These are phyloP conservation scores for Heterobasidion annosum DNA, from an alignment of 1,284 basidiomycete genomes.

Conservation along the genomic window DNA sequence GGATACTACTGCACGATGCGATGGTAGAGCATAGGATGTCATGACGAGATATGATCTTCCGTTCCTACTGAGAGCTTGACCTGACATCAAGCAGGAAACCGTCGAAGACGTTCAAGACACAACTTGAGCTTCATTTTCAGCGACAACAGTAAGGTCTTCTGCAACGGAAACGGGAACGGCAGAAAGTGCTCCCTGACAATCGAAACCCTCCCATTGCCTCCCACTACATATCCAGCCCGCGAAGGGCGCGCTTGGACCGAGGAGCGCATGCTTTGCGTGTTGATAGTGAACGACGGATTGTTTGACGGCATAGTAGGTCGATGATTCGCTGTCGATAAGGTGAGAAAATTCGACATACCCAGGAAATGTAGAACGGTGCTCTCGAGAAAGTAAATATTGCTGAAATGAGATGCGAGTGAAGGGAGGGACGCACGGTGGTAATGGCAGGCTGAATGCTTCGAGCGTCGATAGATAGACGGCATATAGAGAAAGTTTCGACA, in stretches of 20 bases:
- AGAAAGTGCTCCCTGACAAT: slow-evolving; percentile 3
- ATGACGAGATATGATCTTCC: no score
- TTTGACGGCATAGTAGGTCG: slow-evolving; percentile 13
- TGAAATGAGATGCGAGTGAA: not conserved
- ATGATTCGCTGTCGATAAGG: not conserved
- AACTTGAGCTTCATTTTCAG: no score
- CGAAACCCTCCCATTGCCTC: slow-evolving; percentile 20
- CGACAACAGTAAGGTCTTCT: not conserved
- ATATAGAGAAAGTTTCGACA: slow-evolving; percentile 23
- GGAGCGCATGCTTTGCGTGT: slow-evolving; percentile 14
- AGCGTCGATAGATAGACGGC: slow-evolving; percentile 11
- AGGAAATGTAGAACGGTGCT: not conserved
- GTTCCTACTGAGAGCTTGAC: no score
- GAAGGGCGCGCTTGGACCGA: slow-evolving; percentile 18
- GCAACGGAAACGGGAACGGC: not conserved
- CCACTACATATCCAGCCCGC: slow-evolving; percentile 23
- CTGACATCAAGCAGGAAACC: no score
- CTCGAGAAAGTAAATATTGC: not conserved
- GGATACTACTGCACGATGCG: no score
- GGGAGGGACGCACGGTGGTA: slow-evolving; percentile 4
- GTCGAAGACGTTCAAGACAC: no score
- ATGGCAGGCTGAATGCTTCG: not conserved
- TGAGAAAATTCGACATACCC: not conserved
- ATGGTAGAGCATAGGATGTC: no score
- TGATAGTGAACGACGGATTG: slow-evolving; percentile 9